Percentiles rank a stretch among this genome's conserved stretches.
These are phyloP conservation scores for Phytophthora pisi DNA, from an alignment of 352 stramenopile species.

Conservation along the genomic window DNA sequence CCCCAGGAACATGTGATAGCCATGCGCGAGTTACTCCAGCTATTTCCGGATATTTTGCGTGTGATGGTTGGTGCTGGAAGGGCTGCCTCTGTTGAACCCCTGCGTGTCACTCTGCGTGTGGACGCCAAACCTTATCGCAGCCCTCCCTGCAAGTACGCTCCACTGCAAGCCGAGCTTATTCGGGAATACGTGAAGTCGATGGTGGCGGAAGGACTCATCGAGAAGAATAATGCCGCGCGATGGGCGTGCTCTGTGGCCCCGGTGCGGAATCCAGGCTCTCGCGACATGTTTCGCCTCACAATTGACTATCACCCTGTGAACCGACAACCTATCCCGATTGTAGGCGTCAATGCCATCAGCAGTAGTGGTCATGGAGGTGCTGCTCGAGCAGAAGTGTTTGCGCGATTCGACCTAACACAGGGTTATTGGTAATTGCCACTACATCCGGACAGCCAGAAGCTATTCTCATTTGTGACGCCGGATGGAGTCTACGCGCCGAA, in stretches of 20 bases:
- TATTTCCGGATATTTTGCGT: constrained; percentile 6
- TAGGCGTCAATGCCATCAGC: background rate
- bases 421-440: background rate
- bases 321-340: background rate
- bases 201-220: constrained; percentile 3
- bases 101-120: no score
- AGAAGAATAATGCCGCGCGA: constrained; percentile 17
- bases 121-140: background rate
- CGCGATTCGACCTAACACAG: background rate
- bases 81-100: constrained; percentile 4
- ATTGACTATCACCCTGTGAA: no score
- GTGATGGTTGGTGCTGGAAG: background rate
- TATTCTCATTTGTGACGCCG: background rate
- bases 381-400: background rate
- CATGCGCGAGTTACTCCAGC: background rate
- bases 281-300: no score
- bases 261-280: no score
- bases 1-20: background rate
- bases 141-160: constrained; percentile 9
- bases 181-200: constrained; percentile 11
- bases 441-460: background rate
- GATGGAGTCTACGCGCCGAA: background rate
- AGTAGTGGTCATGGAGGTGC: background rate
- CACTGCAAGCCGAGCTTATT: constrained; percentile 9
- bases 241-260: no score